Evolutionary conservation across 164 flowering plant genomes (phyloP), one percentile per base, ranked within the genome.

Genomic region (Litsea cubeba): DNA sequence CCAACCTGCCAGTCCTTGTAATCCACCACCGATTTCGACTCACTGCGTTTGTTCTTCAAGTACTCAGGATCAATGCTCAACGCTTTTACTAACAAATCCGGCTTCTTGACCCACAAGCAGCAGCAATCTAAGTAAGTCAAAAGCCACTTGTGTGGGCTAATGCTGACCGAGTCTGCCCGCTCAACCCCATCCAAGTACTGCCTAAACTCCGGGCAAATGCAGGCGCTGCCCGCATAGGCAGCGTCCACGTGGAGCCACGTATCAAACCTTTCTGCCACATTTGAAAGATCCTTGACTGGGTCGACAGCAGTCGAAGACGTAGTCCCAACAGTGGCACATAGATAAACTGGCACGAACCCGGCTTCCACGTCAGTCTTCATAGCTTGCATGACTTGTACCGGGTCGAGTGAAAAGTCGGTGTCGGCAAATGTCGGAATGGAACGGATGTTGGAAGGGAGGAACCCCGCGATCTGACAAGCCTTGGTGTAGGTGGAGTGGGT

Each of bases 191-290:
- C 30, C 30, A 28, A 28, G 30, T 28, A 28, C 30, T 28, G 4
- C 30, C 4, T 28, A 28, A 28, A 28, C 30, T 28, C 30, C 30
- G 30, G 30, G 30, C 30, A 28, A 5, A 28, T 28, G 30, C 30
- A 28, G 30, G 30, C 30, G 30, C 30, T 28, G 30, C 30, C 30
- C 30, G 30, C 30, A 28, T 28, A 28, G 30, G 30, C 30, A 5
- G 30, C 30, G 65, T 89, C 91, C 57, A 89, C 87, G 70, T 88
- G 93, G 54, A 87, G 62, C 93, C 93, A 89, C 26, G 82, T 70
- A 28, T 79, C 80, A 35, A 72, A 78, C 0, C 69, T 76, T 0
- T 22, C 68, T 1, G 87, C 90, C 76, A 84, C 84, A 24, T 85
- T 75, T 7, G 80, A 81, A 6, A 89, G 83, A 24, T 49, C 68